Conservation (phyloP, 805 yeast genomes). For the Starmerella sirachaensis region DNA sequence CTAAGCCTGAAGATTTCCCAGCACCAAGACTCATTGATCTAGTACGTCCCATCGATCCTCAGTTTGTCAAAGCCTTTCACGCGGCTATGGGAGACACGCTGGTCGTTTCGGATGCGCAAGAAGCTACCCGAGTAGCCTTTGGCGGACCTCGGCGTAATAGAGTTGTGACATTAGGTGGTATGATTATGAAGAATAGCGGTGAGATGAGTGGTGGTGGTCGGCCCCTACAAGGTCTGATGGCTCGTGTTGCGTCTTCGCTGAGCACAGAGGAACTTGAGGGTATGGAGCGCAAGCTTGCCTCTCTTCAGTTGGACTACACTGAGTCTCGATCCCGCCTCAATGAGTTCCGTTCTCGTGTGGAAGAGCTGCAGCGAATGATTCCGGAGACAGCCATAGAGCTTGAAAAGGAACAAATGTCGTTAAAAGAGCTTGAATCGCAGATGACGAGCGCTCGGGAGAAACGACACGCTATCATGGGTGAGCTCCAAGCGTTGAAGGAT, state of each 20-base stretch:
- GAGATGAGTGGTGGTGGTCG: slow-evolving; percentile 94
- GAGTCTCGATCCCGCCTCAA: slow-evolving; percentile 23
- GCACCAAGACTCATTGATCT: slow-evolving; percentile 77
- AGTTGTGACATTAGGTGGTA: slow-evolving; percentile 89
- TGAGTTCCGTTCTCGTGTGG: slow-evolving; percentile 43
- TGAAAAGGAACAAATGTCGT: slow-evolving; percentile 44
- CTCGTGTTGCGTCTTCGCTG: slow-evolving; percentile 6
- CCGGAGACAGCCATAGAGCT: slow-evolving; percentile 53
- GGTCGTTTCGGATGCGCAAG: slow-evolving; percentile 64
- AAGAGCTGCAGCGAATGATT: slow-evolving; percentile 36
- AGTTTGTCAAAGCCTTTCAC: slow-evolving; percentile 77
- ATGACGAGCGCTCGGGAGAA: slow-evolving; percentile 3
- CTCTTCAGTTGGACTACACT: slow-evolving; percentile 13
- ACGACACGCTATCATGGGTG: slow-evolving; percentile 49
- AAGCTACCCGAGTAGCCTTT: slow-evolving; percentile 82
- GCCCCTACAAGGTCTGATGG: slow-evolving; percentile 63
- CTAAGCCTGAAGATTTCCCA: slow-evolving; percentile 25
- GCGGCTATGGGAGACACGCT: slow-evolving; percentile 77
- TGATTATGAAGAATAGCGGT: slow-evolving; percentile 83
- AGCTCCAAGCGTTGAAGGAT: slow-evolving; percentile 55
- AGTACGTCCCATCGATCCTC: slow-evolving; percentile 51
- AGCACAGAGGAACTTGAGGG: slow-evolving; percentile 16
- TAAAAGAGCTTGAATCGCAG: slow-evolving; percentile 35
- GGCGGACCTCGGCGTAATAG: slow-evolving; percentile 59
- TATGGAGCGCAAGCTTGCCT: slow-evolving; percentile 13